These are phyloP conservation scores for Cadophora malorum DNA, from an alignment of 2,329 filamentous ascomycete genomes.

Conservation along the genomic window DNA sequence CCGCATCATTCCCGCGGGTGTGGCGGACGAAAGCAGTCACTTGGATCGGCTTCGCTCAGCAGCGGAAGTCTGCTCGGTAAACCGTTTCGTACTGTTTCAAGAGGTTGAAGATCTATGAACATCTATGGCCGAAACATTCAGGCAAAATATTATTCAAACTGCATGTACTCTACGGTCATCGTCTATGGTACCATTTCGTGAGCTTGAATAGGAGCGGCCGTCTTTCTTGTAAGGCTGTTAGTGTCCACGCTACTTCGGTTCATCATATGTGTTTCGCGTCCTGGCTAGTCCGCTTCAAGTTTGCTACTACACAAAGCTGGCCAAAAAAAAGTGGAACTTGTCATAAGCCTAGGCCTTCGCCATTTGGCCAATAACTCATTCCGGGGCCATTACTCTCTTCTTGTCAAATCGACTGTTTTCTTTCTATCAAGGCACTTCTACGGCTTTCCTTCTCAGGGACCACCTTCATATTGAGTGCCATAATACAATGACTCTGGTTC, in stretches of 20 bases:
- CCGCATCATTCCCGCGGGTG: neutral
- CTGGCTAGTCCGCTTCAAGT: neutral
- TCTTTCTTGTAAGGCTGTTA: neutral
- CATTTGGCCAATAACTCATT: neutral
- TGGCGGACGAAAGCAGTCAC: neutral
- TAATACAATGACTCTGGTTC: neutral
- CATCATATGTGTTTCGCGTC: neutral
- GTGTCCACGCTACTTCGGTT: neutral
- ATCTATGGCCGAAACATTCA: too few relatives aligned
- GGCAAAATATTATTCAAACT: neutral
- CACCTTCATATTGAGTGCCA: neutral
- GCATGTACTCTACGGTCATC: neutral
- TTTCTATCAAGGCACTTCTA: neutral
- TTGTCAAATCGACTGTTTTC: neutral
- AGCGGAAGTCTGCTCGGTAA: neutral
- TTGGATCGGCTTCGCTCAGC: neutral
- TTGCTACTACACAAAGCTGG: neutral
- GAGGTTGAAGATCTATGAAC: neutral
- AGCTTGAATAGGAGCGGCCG: neutral
- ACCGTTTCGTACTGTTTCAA: neutral
- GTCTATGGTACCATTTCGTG: neutral
- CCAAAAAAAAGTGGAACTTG: neutral
- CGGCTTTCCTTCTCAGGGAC: neutral
- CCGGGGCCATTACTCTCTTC: neutral
- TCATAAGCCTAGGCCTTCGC: neutral